A percentile compares a stretch with the other conserved stretches of the same genome.
phyloP scores from a whole-genome alignment of 805 yeast genomes.

The Pichia rugopelliculosa region DNA sequence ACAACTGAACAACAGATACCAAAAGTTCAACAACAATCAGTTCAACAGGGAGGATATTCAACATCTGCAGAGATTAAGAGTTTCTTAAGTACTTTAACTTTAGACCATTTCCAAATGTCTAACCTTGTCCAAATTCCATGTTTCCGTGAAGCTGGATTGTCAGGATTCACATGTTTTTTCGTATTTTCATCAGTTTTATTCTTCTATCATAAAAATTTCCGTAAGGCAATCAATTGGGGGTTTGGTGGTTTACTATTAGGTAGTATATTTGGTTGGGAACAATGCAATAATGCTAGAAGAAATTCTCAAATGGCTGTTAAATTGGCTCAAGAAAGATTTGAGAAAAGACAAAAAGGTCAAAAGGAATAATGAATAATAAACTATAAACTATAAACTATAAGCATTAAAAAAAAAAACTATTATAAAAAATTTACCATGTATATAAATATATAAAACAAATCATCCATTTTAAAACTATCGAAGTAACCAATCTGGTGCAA shows the following conservation, averaged over 20 bases:
- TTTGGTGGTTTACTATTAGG: slow-evolving; percentile 75
- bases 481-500: slow-evolving; percentile 43
- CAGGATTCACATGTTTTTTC: slow-evolving; percentile 68
- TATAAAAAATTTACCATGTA: neutral
- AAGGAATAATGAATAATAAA: neutral
- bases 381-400: no score
- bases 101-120: slow-evolving; percentile 45
- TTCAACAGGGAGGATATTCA: slow-evolving; percentile 10
- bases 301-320: slow-evolving; percentile 60
- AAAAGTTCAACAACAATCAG: neutral
- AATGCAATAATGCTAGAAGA: slow-evolving; percentile 68
- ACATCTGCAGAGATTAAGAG: slow-evolving; percentile 18
- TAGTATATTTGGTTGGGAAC: slow-evolving; percentile 85
- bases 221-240: slow-evolving; percentile 72
- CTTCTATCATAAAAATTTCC: slow-evolving; percentile 54
- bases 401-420: no score
- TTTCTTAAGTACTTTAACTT: slow-evolving; percentile 28
- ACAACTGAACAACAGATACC: neutral
- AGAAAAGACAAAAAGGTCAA: slow-evolving; percentile 14
- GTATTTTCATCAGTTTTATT: slow-evolving; percentile 64
- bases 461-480: slow-evolving; percentile 11
- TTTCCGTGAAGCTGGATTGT: slow-evolving; percentile 68
- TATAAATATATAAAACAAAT: neutral
- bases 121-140: slow-evolving; percentile 60
- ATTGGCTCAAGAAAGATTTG: slow-evolving; percentile 49